These are phyloP conservation scores for Aureobasidium uvarum DNA, from an alignment of 2,329 filamentous ascomycete genomes.

Conservation along the genomic window DNA sequence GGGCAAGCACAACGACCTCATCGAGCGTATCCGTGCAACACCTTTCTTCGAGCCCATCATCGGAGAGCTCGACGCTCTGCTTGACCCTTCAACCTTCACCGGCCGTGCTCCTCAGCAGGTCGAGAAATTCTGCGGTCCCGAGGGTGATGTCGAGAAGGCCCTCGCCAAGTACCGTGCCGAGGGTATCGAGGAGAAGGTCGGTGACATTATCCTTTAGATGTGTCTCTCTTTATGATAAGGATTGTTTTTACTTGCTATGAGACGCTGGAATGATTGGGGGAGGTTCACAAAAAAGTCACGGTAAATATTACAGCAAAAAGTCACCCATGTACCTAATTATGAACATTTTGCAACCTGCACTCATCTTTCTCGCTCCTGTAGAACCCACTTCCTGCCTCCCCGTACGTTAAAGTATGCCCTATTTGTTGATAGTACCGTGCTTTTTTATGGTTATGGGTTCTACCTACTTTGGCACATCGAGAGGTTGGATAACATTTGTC, in stretches of 20 bases:
- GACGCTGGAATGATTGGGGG: conserved; percentile 3
- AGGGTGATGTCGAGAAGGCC: conserved; percentile 39
- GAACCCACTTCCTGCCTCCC: background rate
- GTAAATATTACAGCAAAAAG: conserved; percentile 17
- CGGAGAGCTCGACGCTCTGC: conserved; percentile 39
- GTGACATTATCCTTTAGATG: conserved; percentile 26
- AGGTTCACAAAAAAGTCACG: conserved; percentile 14
- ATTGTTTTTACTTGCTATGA: conserved; percentile 16
- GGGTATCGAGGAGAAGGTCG: conserved; percentile 28
- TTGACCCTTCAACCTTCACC: conserved; percentile 41
- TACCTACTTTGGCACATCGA: no score
- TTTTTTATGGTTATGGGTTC: no score
- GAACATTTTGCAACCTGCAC: background rate
- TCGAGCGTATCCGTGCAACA: conserved; percentile 69
- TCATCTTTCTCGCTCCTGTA: background rate
- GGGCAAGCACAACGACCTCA: conserved; percentile 75
- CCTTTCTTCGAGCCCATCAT: conserved; percentile 64
- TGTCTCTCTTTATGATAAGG: conserved; percentile 10
- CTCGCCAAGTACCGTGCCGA: conserved; percentile 37
- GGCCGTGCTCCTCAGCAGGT: conserved; percentile 44
- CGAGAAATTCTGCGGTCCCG: conserved; percentile 39
- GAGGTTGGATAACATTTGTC: no score
- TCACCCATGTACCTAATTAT: conserved; percentile 17
- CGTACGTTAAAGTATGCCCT: no score
- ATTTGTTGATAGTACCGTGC: no score